phyloP scores from a whole-genome alignment of 169 alveolate genomes.

The Pseudocohnilembus persalinus region DNA sequence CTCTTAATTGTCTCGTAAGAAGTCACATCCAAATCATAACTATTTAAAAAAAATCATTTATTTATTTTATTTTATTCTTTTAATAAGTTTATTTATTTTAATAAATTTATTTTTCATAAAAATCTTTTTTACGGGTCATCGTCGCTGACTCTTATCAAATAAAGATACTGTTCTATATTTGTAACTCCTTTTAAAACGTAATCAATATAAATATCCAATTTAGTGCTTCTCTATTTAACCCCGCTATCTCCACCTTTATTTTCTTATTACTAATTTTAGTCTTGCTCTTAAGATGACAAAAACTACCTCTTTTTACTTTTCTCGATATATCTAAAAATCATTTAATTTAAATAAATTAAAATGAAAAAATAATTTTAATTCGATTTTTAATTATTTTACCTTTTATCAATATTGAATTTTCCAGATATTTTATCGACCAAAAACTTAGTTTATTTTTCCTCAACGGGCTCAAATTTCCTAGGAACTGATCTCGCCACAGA shows the following conservation, averaged over 20 bases:
- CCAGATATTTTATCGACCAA: not conserved
- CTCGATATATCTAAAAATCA: no score
- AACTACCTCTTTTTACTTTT: no score
- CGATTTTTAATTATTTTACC: not conserved
- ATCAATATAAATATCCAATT: conserved; percentile 41
- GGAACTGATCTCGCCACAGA: not conserved
- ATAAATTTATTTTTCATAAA: no score
- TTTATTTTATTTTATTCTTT: no score
- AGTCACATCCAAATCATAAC: conserved; percentile 32
- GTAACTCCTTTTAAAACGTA: conserved; percentile 24
- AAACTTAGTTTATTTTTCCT: not conserved
- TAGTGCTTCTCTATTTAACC: not conserved
- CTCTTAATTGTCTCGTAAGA: conserved; percentile 39
- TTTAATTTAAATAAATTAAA: no score
- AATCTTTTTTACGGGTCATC: conserved; percentile 32
- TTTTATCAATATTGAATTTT: not conserved
- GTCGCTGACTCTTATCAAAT: conserved; percentile 31
- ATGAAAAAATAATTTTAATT: no score
- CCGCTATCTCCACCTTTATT: not conserved
- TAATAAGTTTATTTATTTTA: no score
- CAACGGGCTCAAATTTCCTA: not conserved
- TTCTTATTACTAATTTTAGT: no score
- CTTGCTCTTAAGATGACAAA: no score
- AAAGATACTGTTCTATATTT: conserved; percentile 37
- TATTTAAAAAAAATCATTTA: no score